Conservation (phyloP, 2,329 filamentous ascomycete genomes). For the Biscogniauxia mediterranea region DNA sequence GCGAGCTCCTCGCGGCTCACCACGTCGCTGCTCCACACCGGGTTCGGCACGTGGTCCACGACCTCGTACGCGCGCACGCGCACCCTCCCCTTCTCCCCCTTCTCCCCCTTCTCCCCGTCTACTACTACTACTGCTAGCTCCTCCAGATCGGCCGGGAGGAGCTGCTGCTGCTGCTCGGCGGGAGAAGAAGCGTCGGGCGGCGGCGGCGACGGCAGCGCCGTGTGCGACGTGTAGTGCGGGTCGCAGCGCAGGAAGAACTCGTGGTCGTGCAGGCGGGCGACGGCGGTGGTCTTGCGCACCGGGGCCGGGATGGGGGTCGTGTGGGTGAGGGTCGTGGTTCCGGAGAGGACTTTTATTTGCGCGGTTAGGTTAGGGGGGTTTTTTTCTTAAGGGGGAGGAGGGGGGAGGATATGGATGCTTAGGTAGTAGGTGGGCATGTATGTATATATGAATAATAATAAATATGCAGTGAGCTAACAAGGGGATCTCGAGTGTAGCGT, state of each 20-base stretch:
- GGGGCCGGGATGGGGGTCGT: conserved; percentile 40
- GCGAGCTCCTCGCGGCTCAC: conserved; percentile 55
- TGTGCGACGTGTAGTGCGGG: conserved; percentile 46
- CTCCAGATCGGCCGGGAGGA: not conserved
- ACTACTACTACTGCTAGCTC: too few species aligned
- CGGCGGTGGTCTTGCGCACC: conserved; percentile 21
- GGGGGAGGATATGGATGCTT: too few species aligned
- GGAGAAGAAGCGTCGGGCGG: too few species aligned
- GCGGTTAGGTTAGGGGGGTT: too few species aligned
- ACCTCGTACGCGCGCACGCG: conserved; percentile 45
- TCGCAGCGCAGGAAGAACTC: conserved; percentile 51
- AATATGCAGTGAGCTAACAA: too few species aligned
- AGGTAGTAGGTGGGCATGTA: too few species aligned
- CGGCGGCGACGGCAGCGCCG: conserved; percentile 16
- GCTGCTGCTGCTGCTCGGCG: too few species aligned
- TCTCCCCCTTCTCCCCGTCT: not conserved
- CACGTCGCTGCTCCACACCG: conserved; percentile 54
- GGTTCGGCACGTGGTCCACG: conserved; percentile 52
- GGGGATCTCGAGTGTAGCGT: too few species aligned
- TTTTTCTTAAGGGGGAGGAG: not conserved
- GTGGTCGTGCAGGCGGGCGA: conserved; percentile 50
- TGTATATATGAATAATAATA: too few species aligned
- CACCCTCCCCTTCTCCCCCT: conserved; percentile 10
- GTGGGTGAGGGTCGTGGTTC: conserved; percentile 42
- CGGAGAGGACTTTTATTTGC: conserved; percentile 49